phyloP scores from a whole-genome alignment of 2,329 filamentous ascomycete species.

The Podosphaera xanthii region DNA sequence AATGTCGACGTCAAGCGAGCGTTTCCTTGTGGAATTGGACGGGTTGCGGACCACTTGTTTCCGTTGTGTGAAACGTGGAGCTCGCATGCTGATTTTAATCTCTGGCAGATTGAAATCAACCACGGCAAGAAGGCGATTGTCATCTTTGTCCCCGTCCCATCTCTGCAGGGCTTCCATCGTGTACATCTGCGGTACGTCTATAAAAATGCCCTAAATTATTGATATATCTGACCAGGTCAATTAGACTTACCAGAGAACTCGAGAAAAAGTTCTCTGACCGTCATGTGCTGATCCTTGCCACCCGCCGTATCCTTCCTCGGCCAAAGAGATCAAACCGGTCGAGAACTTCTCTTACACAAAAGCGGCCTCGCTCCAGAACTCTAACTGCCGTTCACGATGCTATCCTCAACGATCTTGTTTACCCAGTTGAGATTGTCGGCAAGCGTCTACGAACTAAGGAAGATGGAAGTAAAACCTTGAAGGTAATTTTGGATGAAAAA shows the following conservation, averaged over 20 bases:
- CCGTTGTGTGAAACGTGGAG: conserved; percentile 28
- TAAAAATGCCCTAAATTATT: neutral
- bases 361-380: conserved; percentile 93
- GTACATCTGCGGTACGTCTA: conserved; percentile 90
- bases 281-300: conserved; percentile 96
- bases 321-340: conserved; percentile 96
- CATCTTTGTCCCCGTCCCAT: conserved; percentile 99
- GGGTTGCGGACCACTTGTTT: conserved; percentile 45
- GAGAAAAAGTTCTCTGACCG: conserved; percentile 99
- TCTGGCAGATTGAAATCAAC: conserved; percentile 91
- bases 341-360: conserved; percentile 92
- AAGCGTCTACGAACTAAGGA: conserved; percentile 98
- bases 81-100: conserved; percentile 51
- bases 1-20: conserved; percentile 9
- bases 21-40: conserved; percentile 35
- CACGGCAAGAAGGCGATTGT: conserved; percentile 99
- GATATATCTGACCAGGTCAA: neutral
- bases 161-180: conserved; percentile 96
- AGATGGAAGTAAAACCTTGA: conserved; percentile 94
- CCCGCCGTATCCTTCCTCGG: conserved; percentile 93
- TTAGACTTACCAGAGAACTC: conserved; percentile 93
- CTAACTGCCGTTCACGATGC: conserved; percentile 97
- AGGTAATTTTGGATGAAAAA: conserved; percentile 99
- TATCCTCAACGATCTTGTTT: conserved; percentile 94
- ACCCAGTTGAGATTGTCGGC: conserved; percentile 98